Base-by-base conservation (phyloP, 2,329 filamentous ascomycete genomes). In the Fusarium sp. region DNA sequence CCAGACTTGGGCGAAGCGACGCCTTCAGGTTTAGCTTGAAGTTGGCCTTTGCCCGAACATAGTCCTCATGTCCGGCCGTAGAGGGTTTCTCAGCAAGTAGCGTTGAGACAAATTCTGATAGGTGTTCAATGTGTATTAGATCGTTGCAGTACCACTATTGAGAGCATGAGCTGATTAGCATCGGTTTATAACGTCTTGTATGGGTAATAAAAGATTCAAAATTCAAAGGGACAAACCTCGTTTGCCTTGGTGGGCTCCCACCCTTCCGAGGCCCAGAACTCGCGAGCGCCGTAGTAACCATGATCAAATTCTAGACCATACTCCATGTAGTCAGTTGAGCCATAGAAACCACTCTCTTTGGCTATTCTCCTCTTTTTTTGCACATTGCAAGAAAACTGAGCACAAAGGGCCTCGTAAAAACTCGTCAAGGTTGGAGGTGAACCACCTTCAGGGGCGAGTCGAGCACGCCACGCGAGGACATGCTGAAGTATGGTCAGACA, bases 61-160 rank as follows among this genome's bases (percentile, higher is more conserved):
- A n/a, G n/a, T n/a, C n/a, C n/a, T n/a, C n/a, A n/a, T n/a, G n/a
- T n/a, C n/a, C n/a, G n/a, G n/a, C n/a, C n/a, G n/a, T n/a, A n/a
- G n/a, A n/a, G n/a, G n/a, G n/a, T n/a, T 36, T 18, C 25, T 51
- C n/a, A 16, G 8, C 4, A n/a, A 40, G 2, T 9, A 58, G 16
- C 2, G 20, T 6, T 20, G 16, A 38, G 42, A 51, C 2, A 27
- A 57, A 62, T 1, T 20, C n/a, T 3, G 16, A 0, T 0, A 62
- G 42, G 16, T 8, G 8, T 2, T n/a, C 4, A 14, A 62, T 13
- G 23, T 34, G 11, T 1, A 62, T 38, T 4, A 42, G 53, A 23
- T 62, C 40, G 13, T 56, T n/a, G n/a, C 58, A 61, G n/a, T 34
- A 56, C 58, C 58, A 61, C n/a, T n/a, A n/a, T n/a, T n/a, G n/a